These are phyloP conservation scores for Kentomonas sorsogonicus DNA, from an alignment of 208 protist genomes.

Conservation along the genomic window DNA sequence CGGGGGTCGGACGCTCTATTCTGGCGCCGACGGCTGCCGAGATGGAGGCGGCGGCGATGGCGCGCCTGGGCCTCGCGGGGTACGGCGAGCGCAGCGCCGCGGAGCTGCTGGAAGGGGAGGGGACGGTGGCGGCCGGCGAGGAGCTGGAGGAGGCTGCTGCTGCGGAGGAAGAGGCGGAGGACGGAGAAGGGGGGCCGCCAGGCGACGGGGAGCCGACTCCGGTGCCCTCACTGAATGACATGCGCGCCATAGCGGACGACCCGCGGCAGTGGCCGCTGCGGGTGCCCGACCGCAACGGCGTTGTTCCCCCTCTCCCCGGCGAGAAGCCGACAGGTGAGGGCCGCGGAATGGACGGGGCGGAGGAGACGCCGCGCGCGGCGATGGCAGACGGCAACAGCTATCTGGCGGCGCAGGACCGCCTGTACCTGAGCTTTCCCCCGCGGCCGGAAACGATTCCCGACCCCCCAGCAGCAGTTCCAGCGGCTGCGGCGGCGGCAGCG, in stretches of 20 bases:
- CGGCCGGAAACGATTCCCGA: constrained; percentile 32
- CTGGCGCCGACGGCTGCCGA: too few relatives aligned
- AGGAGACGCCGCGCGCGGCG: not conserved
- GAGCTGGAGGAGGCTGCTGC: constrained; percentile 13
- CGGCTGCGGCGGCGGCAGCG: not conserved
- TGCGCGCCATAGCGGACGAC: not conserved
- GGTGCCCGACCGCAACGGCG: too few relatives aligned
- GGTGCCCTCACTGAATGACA: not conserved
- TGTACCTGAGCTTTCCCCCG: constrained; percentile 52
- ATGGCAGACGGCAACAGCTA: constrained; percentile 20
- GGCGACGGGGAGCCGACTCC: constrained; percentile 5
- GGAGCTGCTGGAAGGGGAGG: not conserved
- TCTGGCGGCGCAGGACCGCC: constrained; percentile 39
- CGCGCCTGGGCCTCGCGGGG: too few relatives aligned
- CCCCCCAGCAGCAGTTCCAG: not conserved
- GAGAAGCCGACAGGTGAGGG: not conserved
- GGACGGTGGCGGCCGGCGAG: constrained; percentile 3
- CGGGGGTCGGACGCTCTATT: too few relatives aligned
- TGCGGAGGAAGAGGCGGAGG: constrained; percentile 5
- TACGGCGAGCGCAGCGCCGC: too few relatives aligned
- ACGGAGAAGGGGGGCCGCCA: not conserved
- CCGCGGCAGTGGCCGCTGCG: too few relatives aligned
- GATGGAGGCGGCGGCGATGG: too few relatives aligned
- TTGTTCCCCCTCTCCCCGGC: not conserved
- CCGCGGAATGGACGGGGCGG: not conserved